Conservation (phyloP, 768 basidiomycete species). For the Dioszegia aurantiaca region DNA sequence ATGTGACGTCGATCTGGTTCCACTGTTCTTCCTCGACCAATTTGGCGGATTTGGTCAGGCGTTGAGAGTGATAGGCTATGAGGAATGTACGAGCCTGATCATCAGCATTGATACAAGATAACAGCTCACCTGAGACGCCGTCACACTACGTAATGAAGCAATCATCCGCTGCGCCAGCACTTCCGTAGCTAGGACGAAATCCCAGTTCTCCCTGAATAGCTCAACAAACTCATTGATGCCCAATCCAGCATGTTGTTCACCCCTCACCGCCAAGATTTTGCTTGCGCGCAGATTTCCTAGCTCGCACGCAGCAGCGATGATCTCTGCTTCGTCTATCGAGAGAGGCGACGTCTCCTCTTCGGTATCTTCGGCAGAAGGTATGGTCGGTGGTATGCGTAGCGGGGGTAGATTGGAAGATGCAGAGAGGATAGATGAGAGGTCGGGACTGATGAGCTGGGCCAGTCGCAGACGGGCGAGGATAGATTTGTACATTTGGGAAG, state of each 20-base stretch:
- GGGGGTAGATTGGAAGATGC: slow-evolving; percentile 14
- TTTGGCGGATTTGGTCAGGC: slow-evolving; percentile 76
- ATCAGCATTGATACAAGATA: neutral
- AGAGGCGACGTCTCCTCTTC: slow-evolving; percentile 29
- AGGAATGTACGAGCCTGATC: slow-evolving; percentile 80
- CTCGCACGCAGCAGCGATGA: slow-evolving; percentile 75
- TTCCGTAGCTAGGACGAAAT: slow-evolving; percentile 84
- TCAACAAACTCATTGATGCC: slow-evolving; percentile 70
- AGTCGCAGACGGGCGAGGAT: slow-evolving; percentile 68
- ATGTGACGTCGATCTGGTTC: slow-evolving; percentile 73
- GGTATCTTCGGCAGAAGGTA: neutral
- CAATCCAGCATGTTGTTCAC: slow-evolving; percentile 74
- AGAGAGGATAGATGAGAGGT: slow-evolving; percentile 54
- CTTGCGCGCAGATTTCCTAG: slow-evolving; percentile 78
- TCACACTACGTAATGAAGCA: slow-evolving; percentile 79
- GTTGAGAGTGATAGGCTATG: slow-evolving; percentile 75
- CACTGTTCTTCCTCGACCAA: slow-evolving; percentile 95
- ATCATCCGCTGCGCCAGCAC: slow-evolving; percentile 85
- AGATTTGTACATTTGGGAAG: slow-evolving; percentile 62
- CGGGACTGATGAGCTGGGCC: slow-evolving; percentile 55
- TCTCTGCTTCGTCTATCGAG: slow-evolving; percentile 67
- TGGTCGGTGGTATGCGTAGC: neutral
- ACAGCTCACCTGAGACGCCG: slow-evolving; percentile 69
- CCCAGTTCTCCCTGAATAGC: slow-evolving; percentile 82
- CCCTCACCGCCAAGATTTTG: slow-evolving; percentile 70